Percentiles rank a stretch among this genome's conserved stretches.
Evolutionary conservation across 306 rosid species (phyloP).

Genomic region (Argentina anserina): DNA sequence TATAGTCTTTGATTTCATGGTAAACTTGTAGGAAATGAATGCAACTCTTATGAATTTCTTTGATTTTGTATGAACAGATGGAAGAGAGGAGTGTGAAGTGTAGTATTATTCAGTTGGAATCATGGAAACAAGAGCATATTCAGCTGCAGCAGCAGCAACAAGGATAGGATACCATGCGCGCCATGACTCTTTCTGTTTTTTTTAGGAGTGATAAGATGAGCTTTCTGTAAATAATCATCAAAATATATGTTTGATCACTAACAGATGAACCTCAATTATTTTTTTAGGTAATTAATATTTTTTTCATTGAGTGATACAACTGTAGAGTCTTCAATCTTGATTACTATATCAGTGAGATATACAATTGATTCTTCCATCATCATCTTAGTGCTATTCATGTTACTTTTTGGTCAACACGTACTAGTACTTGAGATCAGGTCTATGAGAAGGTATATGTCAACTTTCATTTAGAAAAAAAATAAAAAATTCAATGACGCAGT

Average conservation of each 20-base stretch:
- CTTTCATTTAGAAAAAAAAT: constrained; percentile 4
- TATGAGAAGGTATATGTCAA: background rate
- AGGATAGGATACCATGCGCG: constrained; percentile 7
- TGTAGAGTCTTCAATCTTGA: background rate
- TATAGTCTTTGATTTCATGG: background rate
- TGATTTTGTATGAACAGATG: constrained; percentile 34
- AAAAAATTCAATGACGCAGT: background rate
- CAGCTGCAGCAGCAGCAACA: background rate
- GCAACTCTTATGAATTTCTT: background rate
- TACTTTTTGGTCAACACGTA: constrained; percentile 10
- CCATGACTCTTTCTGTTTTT: background rate
- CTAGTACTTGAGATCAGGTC: background rate
- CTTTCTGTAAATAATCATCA: constrained; percentile 5
- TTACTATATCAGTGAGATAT: background rate
- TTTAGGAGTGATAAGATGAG: background rate
- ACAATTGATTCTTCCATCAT: background rate
- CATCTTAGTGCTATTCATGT: constrained; percentile 18
- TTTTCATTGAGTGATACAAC: background rate
- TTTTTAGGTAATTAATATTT: background rate
- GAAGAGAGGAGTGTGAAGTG: constrained; percentile 57
- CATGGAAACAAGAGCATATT: constrained; percentile 28
- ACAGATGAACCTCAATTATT: background rate
- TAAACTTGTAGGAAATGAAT: background rate
- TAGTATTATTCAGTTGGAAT: constrained; percentile 44
- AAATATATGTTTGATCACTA: background rate